Percentiles rank a stretch among this genome's conserved stretches.
Conservation (phyloP, 75 land plant genomes). For the Picea sitchensis region DNA sequence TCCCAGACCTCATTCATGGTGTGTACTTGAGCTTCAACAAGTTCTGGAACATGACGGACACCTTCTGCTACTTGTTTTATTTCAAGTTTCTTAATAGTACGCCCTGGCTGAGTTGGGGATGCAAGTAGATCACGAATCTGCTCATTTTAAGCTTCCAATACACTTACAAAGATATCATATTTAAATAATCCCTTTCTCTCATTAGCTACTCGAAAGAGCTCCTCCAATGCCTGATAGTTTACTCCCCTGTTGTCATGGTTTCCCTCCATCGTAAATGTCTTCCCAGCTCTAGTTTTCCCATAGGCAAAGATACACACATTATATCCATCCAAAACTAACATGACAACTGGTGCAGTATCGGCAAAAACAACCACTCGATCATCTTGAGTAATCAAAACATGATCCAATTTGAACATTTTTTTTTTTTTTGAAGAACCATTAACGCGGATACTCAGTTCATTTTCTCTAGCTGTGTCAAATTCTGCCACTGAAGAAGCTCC, state of each 20-base stretch:
- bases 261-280: neutral
- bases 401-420: too few relatives aligned
- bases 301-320: neutral
- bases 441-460: too few relatives aligned
- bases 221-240: slow-evolving; percentile 74
- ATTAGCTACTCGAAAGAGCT: slow-evolving; percentile 55
- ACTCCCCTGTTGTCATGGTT: slow-evolving; percentile 33
- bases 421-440: too few relatives aligned
- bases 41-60: too few relatives aligned
- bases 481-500: too few relatives aligned
- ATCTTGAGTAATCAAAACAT: too few relatives aligned
- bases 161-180: slow-evolving; percentile 55
- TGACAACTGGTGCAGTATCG: slow-evolving; percentile 17
- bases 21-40: too few relatives aligned
- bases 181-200: slow-evolving; percentile 42
- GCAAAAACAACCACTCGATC: slow-evolving; percentile 76
- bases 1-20: too few relatives aligned
- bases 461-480: too few relatives aligned
- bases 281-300: neutral
- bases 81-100: slow-evolving; percentile 18
- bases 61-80: too few relatives aligned
- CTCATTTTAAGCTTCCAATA: slow-evolving; percentile 38
- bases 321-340: neutral
- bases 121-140: slow-evolving; percentile 31
- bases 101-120: slow-evolving; percentile 8